These are phyloP conservation scores for Candida endomychidarum DNA, from an alignment of 805 yeast species.

Conservation along the genomic window DNA sequence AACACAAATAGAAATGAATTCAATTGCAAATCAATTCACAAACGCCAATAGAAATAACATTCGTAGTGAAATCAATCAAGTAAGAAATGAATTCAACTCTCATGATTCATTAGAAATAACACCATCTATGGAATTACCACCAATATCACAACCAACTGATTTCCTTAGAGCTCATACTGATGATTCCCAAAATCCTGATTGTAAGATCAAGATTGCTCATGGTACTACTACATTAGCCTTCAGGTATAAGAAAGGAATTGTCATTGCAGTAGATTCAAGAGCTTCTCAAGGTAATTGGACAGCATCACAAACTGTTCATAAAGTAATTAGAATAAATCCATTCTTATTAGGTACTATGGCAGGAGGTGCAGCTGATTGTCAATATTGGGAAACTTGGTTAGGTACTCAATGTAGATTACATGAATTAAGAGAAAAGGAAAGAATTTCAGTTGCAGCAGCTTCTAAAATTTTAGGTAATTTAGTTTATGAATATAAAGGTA, in stretches of 20 bases:
- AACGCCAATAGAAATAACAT: slow-evolving; percentile 28
- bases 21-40: slow-evolving; percentile 38
- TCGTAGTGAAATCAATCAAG: slow-evolving; percentile 29
- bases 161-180: slow-evolving; percentile 98
- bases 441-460: slow-evolving; percentile 96
- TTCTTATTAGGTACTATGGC: slow-evolving; percentile 97
- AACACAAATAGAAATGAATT: too few relatives aligned
- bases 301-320: slow-evolving; percentile 96
- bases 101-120: slow-evolving; percentile 36
- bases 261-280: slow-evolving; percentile 96
- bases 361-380: slow-evolving; percentile 99
- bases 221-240: slow-evolving; percentile 99
- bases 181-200: slow-evolving; percentile 88
- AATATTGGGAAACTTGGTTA: slow-evolving; percentile 98
- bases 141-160: slow-evolving; percentile 84
- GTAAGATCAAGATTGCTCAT: slow-evolving; percentile 94
- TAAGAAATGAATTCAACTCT: slow-evolving; percentile 11
- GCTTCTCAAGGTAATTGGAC: slow-evolving; percentile 98
- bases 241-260: slow-evolving; percentile 91
- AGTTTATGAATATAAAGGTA: slow-evolving; percentile 92
- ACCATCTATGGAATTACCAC: slow-evolving; percentile 73
- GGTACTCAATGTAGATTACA: slow-evolving; percentile 95
- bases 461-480: slow-evolving; percentile 88
- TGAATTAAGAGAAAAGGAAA: slow-evolving; percentile 90
- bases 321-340: slow-evolving; percentile 95